A percentile compares a stretch with the other conserved stretches of the same genome.
phyloP scores from a whole-genome alignment of 176 grass and related monocot genomes.

The Tillandsia fasciculata region DNA sequence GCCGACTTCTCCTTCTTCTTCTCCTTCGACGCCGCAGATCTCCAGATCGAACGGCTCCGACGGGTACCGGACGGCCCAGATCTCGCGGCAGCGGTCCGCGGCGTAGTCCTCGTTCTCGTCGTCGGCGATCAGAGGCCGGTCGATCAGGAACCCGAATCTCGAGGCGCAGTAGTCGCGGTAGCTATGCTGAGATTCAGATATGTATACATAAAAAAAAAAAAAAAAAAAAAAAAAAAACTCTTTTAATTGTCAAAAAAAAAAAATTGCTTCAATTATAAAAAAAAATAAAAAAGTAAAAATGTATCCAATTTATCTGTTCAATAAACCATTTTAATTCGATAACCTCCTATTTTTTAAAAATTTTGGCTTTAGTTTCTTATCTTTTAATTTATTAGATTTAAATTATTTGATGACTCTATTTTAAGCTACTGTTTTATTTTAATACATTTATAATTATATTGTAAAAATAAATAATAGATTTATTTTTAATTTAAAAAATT shows the following conservation, averaged over 20 bases:
- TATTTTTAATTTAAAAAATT: too few species aligned
- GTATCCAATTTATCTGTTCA: too few species aligned
- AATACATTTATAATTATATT: too few species aligned
- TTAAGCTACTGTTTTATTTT: too few species aligned
- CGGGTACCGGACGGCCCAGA: conserved; percentile 57
- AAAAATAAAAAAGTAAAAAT: too few species aligned
- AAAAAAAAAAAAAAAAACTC: neutral
- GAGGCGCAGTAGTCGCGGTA: conserved; percentile 53
- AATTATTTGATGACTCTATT: too few species aligned
- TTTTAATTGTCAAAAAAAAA: neutral
- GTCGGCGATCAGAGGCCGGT: conserved; percentile 63
- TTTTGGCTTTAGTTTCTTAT: too few species aligned
- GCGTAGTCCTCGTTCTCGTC: conserved; percentile 72
- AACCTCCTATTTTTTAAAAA: too few species aligned
- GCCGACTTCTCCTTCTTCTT: neutral
- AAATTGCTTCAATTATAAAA: neutral
- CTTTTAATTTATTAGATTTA: too few species aligned
- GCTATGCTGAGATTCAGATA: conserved; percentile 29
- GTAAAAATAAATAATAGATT: too few species aligned
- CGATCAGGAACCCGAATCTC: conserved; percentile 56
- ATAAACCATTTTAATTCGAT: too few species aligned
- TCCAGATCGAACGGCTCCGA: conserved; percentile 57
- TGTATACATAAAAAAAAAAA: neutral
- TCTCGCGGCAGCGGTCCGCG: conserved; percentile 43
- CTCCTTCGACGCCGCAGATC: conserved; percentile 16